phyloP scores from a whole-genome alignment of 257 asterid genomes.

The Prunella vulgaris region DNA sequence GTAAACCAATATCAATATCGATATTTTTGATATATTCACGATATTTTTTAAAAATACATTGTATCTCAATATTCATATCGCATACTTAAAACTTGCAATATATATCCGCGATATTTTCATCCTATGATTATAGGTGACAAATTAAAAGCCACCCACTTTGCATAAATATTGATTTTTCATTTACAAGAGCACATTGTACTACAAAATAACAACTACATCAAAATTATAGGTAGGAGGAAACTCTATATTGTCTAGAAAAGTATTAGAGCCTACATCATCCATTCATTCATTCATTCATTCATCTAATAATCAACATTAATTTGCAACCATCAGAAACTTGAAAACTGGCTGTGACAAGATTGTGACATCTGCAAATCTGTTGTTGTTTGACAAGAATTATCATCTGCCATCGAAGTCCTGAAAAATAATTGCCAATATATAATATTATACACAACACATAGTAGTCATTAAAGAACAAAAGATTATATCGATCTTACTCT shows the following conservation, averaged over 20 bases:
- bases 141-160: background rate
- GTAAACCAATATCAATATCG: too few species aligned
- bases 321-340: slow-evolving; percentile 45
- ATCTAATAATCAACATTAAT: slow-evolving; percentile 21
- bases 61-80: too few species aligned
- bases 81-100: too few species aligned
- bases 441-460: too few species aligned
- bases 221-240: slow-evolving; percentile 14
- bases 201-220: slow-evolving; percentile 25
- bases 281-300: slow-evolving; percentile 21
- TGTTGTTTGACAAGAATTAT: slow-evolving; percentile 65
- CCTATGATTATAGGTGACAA: background rate
- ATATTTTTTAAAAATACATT: too few species aligned
- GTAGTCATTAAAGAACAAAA: background rate
- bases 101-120: too few species aligned
- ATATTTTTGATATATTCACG: too few species aligned
- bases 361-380: slow-evolving; percentile 70
- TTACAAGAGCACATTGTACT: slow-evolving; percentile 36
- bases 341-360: slow-evolving; percentile 64
- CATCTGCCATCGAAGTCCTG: slow-evolving; percentile 61
- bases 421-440: slow-evolving; percentile 1
- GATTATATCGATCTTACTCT: slow-evolving; percentile 50
- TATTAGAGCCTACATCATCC: slow-evolving; percentile 18
- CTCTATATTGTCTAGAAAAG: slow-evolving; percentile 27
- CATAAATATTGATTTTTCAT: slow-evolving; percentile 33